These are phyloP conservation scores for Smallanthus sonchifolius DNA, from an alignment of 129 eudicot genomes.

Conservation along the genomic window DNA sequence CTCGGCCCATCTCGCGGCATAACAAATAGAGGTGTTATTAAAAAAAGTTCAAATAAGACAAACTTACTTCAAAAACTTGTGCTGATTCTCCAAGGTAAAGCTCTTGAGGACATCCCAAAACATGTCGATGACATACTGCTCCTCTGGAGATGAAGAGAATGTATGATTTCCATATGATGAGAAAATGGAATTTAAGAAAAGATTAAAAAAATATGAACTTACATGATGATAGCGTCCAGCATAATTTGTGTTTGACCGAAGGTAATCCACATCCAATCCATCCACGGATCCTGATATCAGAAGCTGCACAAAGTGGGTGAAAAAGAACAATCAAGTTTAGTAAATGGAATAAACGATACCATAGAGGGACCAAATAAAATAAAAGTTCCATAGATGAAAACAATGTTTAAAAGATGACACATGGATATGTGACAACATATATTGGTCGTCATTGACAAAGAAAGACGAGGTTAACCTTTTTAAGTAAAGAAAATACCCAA, in stretches of 20 bases:
- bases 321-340: neutral
- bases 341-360: neutral
- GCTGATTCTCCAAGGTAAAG: constrained; percentile 72
- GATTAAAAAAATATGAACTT: constrained; percentile 25
- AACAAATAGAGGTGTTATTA: no score
- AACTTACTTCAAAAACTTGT: constrained; percentile 88
- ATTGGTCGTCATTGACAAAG: no score
- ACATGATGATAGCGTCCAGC: constrained; percentile 91
- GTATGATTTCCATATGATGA: constrained; percentile 2
- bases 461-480: no score
- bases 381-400: no score
- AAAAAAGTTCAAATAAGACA: neutral
- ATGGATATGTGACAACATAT: no score
- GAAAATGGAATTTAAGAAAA: neutral
- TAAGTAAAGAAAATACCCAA: no score
- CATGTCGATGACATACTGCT: constrained; percentile 92
- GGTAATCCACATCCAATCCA: constrained; percentile 71
- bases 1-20: no score
- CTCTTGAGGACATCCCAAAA: constrained; percentile 85
- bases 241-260: constrained; percentile 69
- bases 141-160: constrained; percentile 46
- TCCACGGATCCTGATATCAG: constrained; percentile 92
- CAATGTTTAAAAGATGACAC: no score
- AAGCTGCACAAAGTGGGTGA: constrained; percentile 47
- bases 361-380: no score